Evolutionary conservation across 2,329 filamentous ascomycete genomes (phyloP).

Genomic region (Cytospora paraplurivora): DNA sequence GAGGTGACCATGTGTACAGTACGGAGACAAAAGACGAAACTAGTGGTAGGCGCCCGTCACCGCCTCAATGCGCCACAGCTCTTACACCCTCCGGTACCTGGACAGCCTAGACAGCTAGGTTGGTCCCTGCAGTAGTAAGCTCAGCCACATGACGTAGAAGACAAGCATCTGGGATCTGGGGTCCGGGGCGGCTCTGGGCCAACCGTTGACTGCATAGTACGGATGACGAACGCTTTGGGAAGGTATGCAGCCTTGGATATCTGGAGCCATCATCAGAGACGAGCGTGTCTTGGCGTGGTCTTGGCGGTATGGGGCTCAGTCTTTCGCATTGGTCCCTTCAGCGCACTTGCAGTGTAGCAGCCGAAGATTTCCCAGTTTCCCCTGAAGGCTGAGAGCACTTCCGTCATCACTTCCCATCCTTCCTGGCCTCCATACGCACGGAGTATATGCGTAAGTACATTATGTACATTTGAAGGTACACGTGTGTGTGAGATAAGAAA

Average conservation of each 20-base stretch:
- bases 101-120: neutral
- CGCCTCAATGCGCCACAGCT: constrained; percentile 13
- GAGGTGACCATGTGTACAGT: neutral
- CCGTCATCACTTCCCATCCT: neutral
- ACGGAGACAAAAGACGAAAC: neutral
- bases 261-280: constrained; percentile 1
- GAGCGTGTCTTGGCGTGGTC: neutral
- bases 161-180: too few species aligned
- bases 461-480: too few species aligned
- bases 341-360: neutral
- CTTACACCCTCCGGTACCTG: neutral
- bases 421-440: neutral
- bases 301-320: constrained; percentile 5
- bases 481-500: neutral
- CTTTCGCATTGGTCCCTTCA: neutral
- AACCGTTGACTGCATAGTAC: too few species aligned
- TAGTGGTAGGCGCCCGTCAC: neutral
- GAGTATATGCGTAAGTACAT: neutral
- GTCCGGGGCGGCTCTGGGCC: too few species aligned
- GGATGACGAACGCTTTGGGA: constrained; percentile 1
- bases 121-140: neutral
- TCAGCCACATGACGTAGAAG: neutral
- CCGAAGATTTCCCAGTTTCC: neutral
- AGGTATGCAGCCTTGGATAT: neutral
- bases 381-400: neutral